phyloP scores from a whole-genome alignment of 108 stramenopile genomes.

The Pseudonitzschia multiseries region DNA sequence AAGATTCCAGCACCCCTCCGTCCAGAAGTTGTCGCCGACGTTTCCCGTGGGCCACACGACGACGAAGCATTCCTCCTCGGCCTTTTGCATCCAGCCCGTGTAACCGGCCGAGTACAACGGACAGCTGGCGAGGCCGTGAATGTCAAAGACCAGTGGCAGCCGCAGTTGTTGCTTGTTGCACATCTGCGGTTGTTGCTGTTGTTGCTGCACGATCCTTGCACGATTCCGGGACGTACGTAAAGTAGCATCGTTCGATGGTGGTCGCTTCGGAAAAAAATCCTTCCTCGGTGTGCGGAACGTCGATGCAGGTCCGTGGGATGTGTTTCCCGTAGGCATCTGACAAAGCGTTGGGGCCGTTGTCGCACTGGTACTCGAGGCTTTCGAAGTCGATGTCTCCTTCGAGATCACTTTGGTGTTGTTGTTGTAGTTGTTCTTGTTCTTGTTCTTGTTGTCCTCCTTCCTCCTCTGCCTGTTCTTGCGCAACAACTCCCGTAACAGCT shows the following conservation, averaged over 20 bases:
- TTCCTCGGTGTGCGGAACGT: background rate
- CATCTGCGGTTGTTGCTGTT: background rate
- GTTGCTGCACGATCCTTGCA: slow-evolving; percentile 8
- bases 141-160: slow-evolving; percentile 29
- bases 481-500: no score
- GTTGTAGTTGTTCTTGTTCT: no score
- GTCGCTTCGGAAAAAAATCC: background rate
- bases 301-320: slow-evolving; percentile 20
- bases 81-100: slow-evolving; percentile 30
- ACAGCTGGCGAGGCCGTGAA: slow-evolving; percentile 28
- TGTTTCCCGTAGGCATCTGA: background rate
- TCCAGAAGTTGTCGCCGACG: background rate
- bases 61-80: slow-evolving; percentile 32
- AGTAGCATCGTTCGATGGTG: slow-evolving; percentile 26
- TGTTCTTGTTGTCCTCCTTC: no score
- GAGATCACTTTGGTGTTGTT: no score
- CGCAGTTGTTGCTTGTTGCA: background rate
- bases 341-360: background rate
- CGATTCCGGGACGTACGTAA: slow-evolving; percentile 27
- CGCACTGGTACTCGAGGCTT: background rate
- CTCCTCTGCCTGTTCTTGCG: no score
- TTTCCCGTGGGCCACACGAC: slow-evolving; percentile 26
- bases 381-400: no score
- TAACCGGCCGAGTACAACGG: slow-evolving; percentile 9
- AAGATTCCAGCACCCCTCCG: background rate